A percentile compares a stretch with the other conserved stretches of the same genome.
phyloP scores from a whole-genome alignment of 306 rosid genomes.

The Cicer judaicum region DNA sequence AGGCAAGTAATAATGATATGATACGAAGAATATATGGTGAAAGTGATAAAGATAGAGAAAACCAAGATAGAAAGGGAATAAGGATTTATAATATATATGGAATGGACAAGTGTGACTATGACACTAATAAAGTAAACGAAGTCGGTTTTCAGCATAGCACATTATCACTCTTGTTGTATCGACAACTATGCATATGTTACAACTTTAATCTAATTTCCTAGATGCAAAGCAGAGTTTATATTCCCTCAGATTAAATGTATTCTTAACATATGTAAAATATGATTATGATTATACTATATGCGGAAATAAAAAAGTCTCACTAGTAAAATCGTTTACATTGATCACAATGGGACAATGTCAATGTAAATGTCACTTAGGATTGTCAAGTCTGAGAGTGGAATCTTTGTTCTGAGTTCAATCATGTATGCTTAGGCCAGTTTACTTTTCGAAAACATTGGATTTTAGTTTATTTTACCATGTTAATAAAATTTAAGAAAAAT shows the following conservation, averaged over 20 bases:
- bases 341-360: slow-evolving; percentile 42
- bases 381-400: slow-evolving; percentile 34
- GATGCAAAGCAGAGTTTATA: slow-evolving; percentile 45
- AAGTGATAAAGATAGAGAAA: slow-evolving; percentile 42
- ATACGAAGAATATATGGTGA: slow-evolving; percentile 48
- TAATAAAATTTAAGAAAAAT: too few species aligned
- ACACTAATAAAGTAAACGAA: slow-evolving; percentile 40
- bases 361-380: slow-evolving; percentile 33
- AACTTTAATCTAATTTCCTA: slow-evolving; percentile 40
- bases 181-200: slow-evolving; percentile 33
- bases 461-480: too few species aligned
- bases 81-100: slow-evolving; percentile 39
- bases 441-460: too few species aligned
- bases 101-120: slow-evolving; percentile 18
- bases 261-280: slow-evolving; percentile 19
- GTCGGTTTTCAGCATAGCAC: slow-evolving; percentile 51
- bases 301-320: slow-evolving; percentile 18
- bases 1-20: slow-evolving; percentile 27
- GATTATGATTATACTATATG: neutral
- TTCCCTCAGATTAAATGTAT: slow-evolving; percentile 27
- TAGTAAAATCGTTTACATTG: slow-evolving; percentile 15
- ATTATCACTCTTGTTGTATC: slow-evolving; percentile 31
- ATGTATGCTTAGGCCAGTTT: too few species aligned
- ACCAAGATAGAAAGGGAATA: slow-evolving; percentile 51
- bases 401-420: slow-evolving; percentile 18